Evolutionary conservation across 768 basidiomycete species (phyloP), one percentile per base, ranked within the genome.

Genomic region (Tephrocybe sp.): DNA sequence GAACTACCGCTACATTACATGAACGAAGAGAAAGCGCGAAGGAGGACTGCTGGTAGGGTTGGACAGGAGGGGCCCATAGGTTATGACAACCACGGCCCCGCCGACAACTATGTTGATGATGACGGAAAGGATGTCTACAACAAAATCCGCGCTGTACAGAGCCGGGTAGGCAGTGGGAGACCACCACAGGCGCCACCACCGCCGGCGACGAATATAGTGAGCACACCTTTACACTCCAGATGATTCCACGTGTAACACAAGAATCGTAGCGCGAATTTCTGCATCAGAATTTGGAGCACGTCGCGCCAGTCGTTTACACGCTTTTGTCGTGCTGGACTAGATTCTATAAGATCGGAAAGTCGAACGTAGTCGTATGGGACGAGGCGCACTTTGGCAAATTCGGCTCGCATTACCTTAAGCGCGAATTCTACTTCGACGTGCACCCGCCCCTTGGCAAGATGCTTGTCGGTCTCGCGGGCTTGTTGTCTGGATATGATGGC

Each of bases 321-420:
- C 80, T 95, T 25, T 82, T 97, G 38, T 86, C 93, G 10, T 94
- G 95, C 73, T 92, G 90, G 82, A 97, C 95, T 4, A 86, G 94
- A 23, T 95, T 88, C 68, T 88, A 94, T 74, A 80, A 86, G 59
- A 99, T 99, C 40, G 95, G 97, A 11, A 80, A 83, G 48, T 78
- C 90, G 27, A 79, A 87, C 61, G 64, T 79, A 55, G 95, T 99
- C 68, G 84, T 98, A 51, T 98, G 95, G 97, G 97, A 99, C 67
- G 97, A 99, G 75, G 95, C 97, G 31, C 97, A 99, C 69, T 99
- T 98, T 69, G 97, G 97, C 58, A 98, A 99, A 71, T 98, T 99
- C 69, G 97, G 92, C 43, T 91, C 91, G 43, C 88, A 97, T 69
- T 98, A 99, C 69, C 84, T 99, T 69, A 97, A 97, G 69, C 89